A percentile compares a stretch with the other conserved stretches of the same genome.
Conservation (phyloP, 192 early-diverging fungal genomes). For the Obelidium mucronatum region DNA sequence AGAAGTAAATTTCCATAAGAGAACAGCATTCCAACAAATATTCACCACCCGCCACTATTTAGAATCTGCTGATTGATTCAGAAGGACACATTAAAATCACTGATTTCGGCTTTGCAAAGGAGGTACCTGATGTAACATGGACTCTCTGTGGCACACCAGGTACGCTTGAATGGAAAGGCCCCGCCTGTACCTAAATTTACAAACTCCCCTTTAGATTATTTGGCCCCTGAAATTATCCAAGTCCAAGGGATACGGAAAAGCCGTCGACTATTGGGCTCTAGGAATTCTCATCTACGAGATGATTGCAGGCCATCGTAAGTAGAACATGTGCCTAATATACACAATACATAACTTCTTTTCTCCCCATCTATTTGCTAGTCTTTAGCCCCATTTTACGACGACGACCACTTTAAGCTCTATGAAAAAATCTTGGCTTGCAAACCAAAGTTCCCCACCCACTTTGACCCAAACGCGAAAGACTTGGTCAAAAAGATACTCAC, state of each 20-base stretch:
- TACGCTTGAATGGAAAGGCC: no score
- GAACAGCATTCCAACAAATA: no score
- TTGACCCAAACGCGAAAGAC: slow-evolving; percentile 84
- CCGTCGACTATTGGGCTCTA: slow-evolving; percentile 97
- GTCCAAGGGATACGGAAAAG: slow-evolving; percentile 80
- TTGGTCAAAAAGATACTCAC: slow-evolving; percentile 82
- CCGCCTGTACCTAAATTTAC: no score
- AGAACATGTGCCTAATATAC: slow-evolving; percentile 38
- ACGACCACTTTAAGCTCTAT: slow-evolving; percentile 91
- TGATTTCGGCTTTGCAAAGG: slow-evolving; percentile 86
- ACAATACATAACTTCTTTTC: no score
- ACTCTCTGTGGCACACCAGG: slow-evolving; percentile 82
- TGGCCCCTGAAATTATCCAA: slow-evolving; percentile 80
- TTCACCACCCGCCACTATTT: no score
- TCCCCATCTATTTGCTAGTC: neutral
- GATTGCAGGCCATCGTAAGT: slow-evolving; percentile 51
- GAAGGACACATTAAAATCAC: slow-evolving; percentile 86
- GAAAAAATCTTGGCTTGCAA: slow-evolving; percentile 91
- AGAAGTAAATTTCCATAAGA: no score
- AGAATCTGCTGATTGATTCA: slow-evolving; percentile 78
- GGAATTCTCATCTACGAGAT: slow-evolving; percentile 84
- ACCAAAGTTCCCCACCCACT: slow-evolving; percentile 85
- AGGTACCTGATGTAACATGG: slow-evolving; percentile 76
- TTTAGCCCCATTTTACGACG: slow-evolving; percentile 88
- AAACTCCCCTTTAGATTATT: slow-evolving; percentile 73